Evolutionary conservation across 2,329 filamentous ascomycete species (phyloP), one percentile per base, ranked within the genome.

Genomic region (Aaosphaeria arxii): DNA sequence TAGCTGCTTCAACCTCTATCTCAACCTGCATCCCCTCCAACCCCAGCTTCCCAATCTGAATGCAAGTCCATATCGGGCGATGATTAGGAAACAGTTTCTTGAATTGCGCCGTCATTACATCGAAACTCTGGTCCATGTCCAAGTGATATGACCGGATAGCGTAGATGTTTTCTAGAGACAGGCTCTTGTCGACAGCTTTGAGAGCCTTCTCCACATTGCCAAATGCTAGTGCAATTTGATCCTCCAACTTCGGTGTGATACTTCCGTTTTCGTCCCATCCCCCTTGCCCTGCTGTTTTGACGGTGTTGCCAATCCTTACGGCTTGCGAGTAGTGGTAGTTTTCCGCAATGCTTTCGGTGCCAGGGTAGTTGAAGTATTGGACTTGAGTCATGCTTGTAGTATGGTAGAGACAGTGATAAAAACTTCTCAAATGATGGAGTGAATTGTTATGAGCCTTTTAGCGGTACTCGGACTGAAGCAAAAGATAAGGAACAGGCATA

Each of bases 1-100:
- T 24, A 24, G 17, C 17, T 24, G 45, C 45, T 32, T 47, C 45
- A n/a, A 47, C 45, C 40, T 47, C 45, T 36, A 47, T 47, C 45
- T 47, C 45, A 29, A 47, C 24, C 30, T 32, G 17, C 45, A 47
- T 47, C n/a, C 39, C 30, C 45, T 42, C 38, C 36, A 47, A 13
- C 13, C 38, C 45, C 31, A 47, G 29, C 7, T 11, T 31, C 24
- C 6, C 3, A n/a, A 43, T 38, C 17, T 33, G 31, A 11, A 47
- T 24, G 17, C 39, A 42, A 29, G 45, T 47, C 39, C 39, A 47
- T 35, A 43, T 24, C 13, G 45, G 45, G 17, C 45, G 24, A 11
- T 43, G 45, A 6, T 13, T 32, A 30, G 39, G 39, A 7, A 43
- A 30, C 31, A 28, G 6, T 17, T 43, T 30, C 33, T 30, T 42